Base-by-base conservation (phyloP, 306 rosid species). In the Lathyrus aphaca region DNA sequence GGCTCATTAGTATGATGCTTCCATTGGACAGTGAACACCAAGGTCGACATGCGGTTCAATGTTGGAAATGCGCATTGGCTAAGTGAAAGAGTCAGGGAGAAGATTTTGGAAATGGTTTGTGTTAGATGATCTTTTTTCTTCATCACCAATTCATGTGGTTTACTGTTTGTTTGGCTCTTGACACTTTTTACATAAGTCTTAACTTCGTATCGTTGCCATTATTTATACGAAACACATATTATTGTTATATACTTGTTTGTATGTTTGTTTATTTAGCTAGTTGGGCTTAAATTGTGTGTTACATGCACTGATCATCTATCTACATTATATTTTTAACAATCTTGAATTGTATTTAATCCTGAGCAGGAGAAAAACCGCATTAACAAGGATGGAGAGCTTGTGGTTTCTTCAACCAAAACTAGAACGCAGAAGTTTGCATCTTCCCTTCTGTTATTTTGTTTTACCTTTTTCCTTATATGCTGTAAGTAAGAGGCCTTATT, bases 31-130 rank as follows among this genome's bases (percentile, higher is more conserved):
- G 98, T 94, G 86, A 94, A 90, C 74, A 94, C 97, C 15, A 88
- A 94, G 94, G 97, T 94, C 74, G 98, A 94, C 69, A 94, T 94
- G 98, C 97, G 98, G 16, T 94, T 94, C 87, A 90, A 88, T 63
- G 89, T 94, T 59, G 60, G 82, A 67, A 85, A 87, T 48, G 97
- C 96, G 1, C 46, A 81, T 78, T 93, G 98, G 97, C 83, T 90
- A 21, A 80, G 89, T 66, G 90, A 90, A 25, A 80, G 89, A 80
- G 77, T 94, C 74, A 84, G 91, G 83, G 98, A 94, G 59, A 88
- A 35, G 87, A 94, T 94, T 74, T 29, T 87, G 37, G 96, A 87
- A 78, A 84, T 75, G 91, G 96, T 89, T 74, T 82, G 87, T 78
- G 18, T 18, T 72, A 3, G 42, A 49, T 29, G 14, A 73, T 40